These are phyloP conservation scores for Russula sp. DNA, from an alignment of 768 basidiomycete species.

Conservation along the genomic window DNA sequence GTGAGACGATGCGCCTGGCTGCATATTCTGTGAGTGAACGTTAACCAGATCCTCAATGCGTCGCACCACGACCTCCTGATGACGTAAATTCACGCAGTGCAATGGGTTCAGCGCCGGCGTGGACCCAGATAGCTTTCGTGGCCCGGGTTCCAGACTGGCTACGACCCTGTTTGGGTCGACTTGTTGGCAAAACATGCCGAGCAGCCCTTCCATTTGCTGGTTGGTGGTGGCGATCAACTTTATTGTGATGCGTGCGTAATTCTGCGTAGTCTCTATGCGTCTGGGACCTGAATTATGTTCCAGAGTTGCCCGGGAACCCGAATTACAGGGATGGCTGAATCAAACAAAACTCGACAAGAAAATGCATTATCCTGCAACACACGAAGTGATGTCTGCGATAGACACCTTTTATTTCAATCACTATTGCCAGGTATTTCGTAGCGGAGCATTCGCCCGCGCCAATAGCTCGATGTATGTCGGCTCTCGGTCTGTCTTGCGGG, in stretches of 20 bases:
- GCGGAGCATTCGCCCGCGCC: conserved; percentile 86
- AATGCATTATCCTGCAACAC: conserved; percentile 55
- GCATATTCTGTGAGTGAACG: conserved; percentile 71
- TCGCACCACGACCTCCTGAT: conserved; percentile 1
- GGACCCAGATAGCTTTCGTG: conserved; percentile 81
- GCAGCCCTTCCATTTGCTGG: conserved; percentile 82
- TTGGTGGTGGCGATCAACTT: conserved; percentile 95
- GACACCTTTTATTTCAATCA: conserved; percentile 91
- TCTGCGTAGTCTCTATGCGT: neutral
- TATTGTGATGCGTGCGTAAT: conserved; percentile 74
- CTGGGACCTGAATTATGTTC: neutral
- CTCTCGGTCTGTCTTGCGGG: neutral
- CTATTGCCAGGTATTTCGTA: conserved; percentile 83
- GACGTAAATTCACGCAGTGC: conserved; percentile 47
- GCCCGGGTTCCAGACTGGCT: conserved; percentile 75
- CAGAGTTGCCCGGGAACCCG: conserved; percentile 82
- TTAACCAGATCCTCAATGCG: neutral
- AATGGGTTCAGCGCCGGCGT: conserved; percentile 89
- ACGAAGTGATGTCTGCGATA: conserved; percentile 70
- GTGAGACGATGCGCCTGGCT: conserved; percentile 89
- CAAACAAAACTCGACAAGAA: conserved; percentile 59
- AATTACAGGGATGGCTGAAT: conserved; percentile 82
- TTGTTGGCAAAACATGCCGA: conserved; percentile 78
- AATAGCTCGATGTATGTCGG: conserved; percentile 81
- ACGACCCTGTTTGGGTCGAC: conserved; percentile 93